These are phyloP conservation scores for Boletus edulis DNA, from an alignment of 768 basidiomycete species.

Conservation along the genomic window DNA sequence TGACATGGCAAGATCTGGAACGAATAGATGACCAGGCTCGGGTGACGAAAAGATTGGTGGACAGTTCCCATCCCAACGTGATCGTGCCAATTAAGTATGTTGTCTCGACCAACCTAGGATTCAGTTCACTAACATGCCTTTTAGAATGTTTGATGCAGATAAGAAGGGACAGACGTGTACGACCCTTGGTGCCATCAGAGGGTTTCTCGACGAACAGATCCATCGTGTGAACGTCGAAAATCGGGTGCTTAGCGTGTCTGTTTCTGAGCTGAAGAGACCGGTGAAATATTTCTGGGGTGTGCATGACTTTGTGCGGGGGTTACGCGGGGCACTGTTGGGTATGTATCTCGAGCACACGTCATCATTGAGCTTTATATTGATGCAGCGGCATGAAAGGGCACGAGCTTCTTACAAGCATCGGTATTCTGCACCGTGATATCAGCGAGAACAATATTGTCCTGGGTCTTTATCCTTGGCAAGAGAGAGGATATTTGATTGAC, in stretches of 20 bases:
- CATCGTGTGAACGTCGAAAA: neutral
- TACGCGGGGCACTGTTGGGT: neutral
- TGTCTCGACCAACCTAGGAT: neutral
- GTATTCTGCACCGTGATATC: neutral
- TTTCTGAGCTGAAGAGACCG: neutral
- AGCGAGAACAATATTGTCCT: neutral
- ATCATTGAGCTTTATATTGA: too few relatives aligned
- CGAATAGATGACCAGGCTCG: neutral
- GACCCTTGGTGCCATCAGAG: neutral
- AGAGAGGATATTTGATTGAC: constrained; percentile 30
- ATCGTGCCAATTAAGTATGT: neutral
- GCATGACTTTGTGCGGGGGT: neutral
- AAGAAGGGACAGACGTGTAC: neutral
- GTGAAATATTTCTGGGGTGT: neutral
- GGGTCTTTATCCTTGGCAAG: neutral
- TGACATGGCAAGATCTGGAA: neutral
- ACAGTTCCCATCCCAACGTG: neutral
- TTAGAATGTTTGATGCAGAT: neutral
- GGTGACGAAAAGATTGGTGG: neutral
- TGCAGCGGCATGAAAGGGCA: neutral
- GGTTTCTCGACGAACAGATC: neutral
- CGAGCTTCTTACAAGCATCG: neutral
- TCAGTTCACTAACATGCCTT: neutral
- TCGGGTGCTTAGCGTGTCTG: neutral
- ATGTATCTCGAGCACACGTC: neutral